A percentile compares a stretch with the other conserved stretches of the same genome.
These are phyloP conservation scores for Saccharomyces hybrid DNA, from an alignment of 1,139 yeast genomes.

Conservation along the genomic window DNA sequence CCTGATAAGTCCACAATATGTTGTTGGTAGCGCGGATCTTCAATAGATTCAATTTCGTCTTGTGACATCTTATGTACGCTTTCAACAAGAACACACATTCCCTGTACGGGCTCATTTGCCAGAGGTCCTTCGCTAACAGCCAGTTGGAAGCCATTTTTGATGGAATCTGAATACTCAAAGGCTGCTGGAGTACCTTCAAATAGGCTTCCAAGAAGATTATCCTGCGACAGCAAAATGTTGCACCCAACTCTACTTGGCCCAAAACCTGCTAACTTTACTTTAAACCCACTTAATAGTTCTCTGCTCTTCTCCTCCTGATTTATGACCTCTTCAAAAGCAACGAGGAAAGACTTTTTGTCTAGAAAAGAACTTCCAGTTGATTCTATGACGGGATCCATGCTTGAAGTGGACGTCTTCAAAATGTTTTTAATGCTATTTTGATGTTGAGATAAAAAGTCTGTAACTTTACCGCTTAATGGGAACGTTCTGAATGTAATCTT, in stretches of 20 bases:
- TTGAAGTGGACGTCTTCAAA: conserved; percentile 7
- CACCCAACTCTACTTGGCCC: conserved; percentile 78
- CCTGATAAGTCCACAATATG: conserved; percentile 45
- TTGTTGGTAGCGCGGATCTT: conserved; percentile 27
- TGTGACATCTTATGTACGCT: conserved; percentile 33
- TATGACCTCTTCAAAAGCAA: conserved; percentile 33
- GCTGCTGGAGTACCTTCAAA: conserved; percentile 13
- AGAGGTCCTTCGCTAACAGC: conserved; percentile 83
- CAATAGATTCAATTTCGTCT: conserved; percentile 29
- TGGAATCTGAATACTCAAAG: conserved; percentile 54
- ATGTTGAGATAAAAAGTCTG: conserved; percentile 43
- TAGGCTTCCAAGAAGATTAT: conserved; percentile 32
- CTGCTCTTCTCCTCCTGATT: conserved; percentile 19
- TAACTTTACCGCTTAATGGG: conserved; percentile 50
- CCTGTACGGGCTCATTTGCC: conserved; percentile 81
- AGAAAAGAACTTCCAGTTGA: conserved; percentile 18
- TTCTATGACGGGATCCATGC: conserved; percentile 15
- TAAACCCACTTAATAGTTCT: conserved; percentile 17
- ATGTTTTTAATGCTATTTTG: conserved; percentile 36
- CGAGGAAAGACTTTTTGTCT: conserved; percentile 29
- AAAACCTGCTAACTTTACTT: conserved; percentile 49
- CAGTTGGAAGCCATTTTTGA: conserved; percentile 77
- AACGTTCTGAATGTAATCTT: conserved; percentile 42
- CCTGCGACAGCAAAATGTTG: conserved; percentile 56
- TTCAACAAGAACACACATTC: conserved; percentile 52